Evolutionary conservation across 2,329 filamentous ascomycete species (phyloP).

Genomic region (Sclerotiophoma versabilis): DNA sequence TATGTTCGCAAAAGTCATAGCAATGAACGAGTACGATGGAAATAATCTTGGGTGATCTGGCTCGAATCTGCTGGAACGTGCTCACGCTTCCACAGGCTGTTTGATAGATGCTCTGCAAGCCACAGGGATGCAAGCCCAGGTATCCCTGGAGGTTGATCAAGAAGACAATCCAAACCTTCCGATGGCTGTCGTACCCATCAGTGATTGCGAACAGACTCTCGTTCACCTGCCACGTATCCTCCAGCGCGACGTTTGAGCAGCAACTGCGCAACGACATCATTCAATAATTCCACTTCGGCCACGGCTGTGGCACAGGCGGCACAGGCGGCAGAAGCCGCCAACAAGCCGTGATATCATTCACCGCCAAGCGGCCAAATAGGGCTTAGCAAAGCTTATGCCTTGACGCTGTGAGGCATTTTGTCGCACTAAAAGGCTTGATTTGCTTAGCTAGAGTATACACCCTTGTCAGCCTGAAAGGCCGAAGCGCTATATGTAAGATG

Average conservation of each 20-base stretch:
- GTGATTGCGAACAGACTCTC: neutral
- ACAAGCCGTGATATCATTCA: constrained; percentile 23
- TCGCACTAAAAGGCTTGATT: constrained; percentile 36
- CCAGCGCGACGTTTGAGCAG: constrained; percentile 8
- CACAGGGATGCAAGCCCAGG: neutral
- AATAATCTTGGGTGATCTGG: no score
- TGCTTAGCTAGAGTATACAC: constrained; percentile 19
- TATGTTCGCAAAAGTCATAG: no score
- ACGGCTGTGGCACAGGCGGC: constrained; percentile 4
- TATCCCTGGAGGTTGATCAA: neutral
- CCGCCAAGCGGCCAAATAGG: constrained; percentile 30
- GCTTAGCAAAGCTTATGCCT: constrained; percentile 41
- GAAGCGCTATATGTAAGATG: neutral
- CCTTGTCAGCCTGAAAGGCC: constrained; percentile 20
- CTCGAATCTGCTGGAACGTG: no score
- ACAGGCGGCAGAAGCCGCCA: no score
- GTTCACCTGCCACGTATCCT: neutral
- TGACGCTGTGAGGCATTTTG: constrained; percentile 34
- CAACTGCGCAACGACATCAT: constrained; percentile 25
- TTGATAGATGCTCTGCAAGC: neutral
- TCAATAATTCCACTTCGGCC: neutral
- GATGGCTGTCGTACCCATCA: neutral
- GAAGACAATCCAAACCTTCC: neutral
- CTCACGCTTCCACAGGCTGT: no score
- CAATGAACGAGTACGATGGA: no score